These are phyloP conservation scores for Adansonia madagascariensis DNA, from an alignment of 441 rosid genomes.

Conservation along the genomic window DNA sequence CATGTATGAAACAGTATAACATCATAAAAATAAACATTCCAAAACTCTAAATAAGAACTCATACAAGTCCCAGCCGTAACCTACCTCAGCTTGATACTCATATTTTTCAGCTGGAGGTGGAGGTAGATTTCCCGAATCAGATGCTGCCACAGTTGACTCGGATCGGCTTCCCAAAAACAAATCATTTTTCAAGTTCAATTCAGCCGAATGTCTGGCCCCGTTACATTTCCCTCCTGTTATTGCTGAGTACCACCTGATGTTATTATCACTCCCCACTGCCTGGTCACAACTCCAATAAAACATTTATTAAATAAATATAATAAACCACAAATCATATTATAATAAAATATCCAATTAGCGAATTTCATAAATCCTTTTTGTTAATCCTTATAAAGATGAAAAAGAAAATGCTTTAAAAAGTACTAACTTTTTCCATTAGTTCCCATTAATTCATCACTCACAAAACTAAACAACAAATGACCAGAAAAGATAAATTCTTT, in stretches of 20 bases:
- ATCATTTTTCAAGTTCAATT: conserved; percentile 40
- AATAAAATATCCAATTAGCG: not conserved
- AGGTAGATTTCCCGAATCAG: conserved; percentile 56
- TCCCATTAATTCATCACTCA: conserved; percentile 2
- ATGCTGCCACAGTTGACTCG: conserved; percentile 69
- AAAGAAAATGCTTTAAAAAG: not conserved
- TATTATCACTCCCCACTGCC: conserved; percentile 44
- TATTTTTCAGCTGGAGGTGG: conserved; percentile 70
- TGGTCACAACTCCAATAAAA: conserved; percentile 32
- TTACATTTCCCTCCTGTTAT: conserved; percentile 44
- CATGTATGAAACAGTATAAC: not conserved
- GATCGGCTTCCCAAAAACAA: conserved; percentile 51
- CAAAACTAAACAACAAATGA: not conserved
- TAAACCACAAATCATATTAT: not conserved
- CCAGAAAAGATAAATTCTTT: no score
- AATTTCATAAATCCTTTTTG: not conserved
- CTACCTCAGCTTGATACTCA: conserved; percentile 93
- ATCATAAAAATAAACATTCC: conserved; percentile 8
- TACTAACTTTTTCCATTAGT: not conserved
- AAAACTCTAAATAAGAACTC: conserved; percentile 12
- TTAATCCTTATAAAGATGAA: not conserved
- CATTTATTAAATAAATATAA: not conserved
- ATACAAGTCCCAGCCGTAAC: conserved; percentile 1
- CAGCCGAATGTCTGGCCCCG: conserved; percentile 29
- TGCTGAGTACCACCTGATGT: conserved; percentile 61